These are phyloP conservation scores for Lizonia empirigonia DNA, from an alignment of 2,329 filamentous ascomycete genomes.

Conservation along the genomic window DNA sequence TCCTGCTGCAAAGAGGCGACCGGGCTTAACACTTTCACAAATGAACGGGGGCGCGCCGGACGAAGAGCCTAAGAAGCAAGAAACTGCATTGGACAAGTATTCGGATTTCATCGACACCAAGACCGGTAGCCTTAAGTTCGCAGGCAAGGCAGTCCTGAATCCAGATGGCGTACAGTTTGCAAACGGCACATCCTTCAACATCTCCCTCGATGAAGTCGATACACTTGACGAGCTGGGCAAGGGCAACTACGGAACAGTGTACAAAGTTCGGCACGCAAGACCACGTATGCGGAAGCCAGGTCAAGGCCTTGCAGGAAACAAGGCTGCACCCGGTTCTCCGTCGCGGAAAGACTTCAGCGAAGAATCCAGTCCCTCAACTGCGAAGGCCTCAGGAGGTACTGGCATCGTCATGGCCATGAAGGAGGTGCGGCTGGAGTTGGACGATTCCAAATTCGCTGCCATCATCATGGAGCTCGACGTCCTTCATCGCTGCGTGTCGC, in stretches of 20 bases:
- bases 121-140: conserved; percentile 88
- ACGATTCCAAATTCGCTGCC: conserved; percentile 94
- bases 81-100: conserved; percentile 66
- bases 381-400: conserved; percentile 57
- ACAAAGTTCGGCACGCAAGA: conserved; percentile 89
- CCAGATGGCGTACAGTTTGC: conserved; percentile 90
- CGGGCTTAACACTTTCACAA: conserved; percentile 51
- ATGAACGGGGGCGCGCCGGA: conserved; percentile 46
- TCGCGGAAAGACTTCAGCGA: conserved; percentile 39
- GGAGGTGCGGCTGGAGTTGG: conserved; percentile 91
- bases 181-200: conserved; percentile 86
- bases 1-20: conserved; percentile 48
- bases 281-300: conserved; percentile 66
- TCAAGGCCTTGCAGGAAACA: conserved; percentile 65
- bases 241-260: conserved; percentile 97
- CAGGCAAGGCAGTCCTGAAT: conserved; percentile 88
- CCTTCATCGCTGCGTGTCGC: conserved; percentile 89
- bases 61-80: conserved; percentile 41
- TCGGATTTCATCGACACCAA: conserved; percentile 88
- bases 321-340: conserved; percentile 48
- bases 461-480: conserved; percentile 98
- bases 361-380: conserved; percentile 44
- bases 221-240: conserved; percentile 93
- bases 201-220: conserved; percentile 94
- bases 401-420: conserved; percentile 99